Percentiles rank a stretch among this genome's conserved stretches.
Conservation (phyloP, 192 early-diverging fungal genomes). For the Backusella tarrabulga region DNA sequence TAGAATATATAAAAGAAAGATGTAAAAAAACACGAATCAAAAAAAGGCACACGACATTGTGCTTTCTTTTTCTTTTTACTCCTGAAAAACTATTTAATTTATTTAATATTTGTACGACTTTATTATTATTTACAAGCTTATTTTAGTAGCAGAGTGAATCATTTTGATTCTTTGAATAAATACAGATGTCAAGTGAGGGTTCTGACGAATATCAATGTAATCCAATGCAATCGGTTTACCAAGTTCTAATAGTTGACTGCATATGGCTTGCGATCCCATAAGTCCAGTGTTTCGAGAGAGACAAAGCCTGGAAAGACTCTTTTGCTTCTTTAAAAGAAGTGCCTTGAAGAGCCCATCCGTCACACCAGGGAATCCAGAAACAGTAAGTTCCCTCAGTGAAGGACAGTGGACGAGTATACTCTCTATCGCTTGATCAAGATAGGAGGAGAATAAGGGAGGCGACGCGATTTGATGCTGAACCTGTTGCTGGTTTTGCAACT, state of each 20-base stretch:
- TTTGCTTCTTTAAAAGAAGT: neutral
- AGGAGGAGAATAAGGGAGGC: neutral
- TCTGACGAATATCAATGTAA: conserved; percentile 2
- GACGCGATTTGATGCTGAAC: neutral
- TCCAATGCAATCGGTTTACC: neutral
- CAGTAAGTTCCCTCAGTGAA: neutral
- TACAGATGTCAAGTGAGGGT: neutral
- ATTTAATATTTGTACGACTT: conserved; percentile 2
- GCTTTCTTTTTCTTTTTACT: neutral
- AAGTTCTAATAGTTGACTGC: neutral
- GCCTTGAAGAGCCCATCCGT: neutral
- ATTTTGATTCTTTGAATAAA: conserved; percentile 6
- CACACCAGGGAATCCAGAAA: neutral
- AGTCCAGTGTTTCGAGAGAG: neutral
- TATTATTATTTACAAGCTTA: conserved; percentile 2
- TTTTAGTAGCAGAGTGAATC: neutral
- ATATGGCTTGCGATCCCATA: neutral
- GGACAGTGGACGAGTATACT: neutral
- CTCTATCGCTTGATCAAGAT: neutral
- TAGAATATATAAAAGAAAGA: neutral
- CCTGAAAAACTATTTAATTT: neutral
- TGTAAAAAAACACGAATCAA: neutral
- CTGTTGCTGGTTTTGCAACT: neutral
- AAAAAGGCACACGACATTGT: neutral
- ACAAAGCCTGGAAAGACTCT: neutral